phyloP scores from a whole-genome alignment of 2,329 filamentous ascomycete species.

The Phoma sp. region DNA sequence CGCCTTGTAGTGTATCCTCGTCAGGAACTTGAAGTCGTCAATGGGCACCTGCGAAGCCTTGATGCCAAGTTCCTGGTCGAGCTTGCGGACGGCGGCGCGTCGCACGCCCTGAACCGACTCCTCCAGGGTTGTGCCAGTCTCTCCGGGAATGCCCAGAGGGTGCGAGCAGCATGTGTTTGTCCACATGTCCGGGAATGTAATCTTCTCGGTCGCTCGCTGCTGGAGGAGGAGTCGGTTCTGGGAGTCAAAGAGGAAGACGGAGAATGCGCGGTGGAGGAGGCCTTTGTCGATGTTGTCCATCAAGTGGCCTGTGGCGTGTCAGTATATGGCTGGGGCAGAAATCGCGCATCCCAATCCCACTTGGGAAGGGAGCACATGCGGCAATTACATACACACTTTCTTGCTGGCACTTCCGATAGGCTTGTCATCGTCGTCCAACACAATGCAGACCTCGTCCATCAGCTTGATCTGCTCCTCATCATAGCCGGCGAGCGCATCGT shows the following conservation, averaged over 20 bases:
- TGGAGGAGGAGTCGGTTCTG: constrained; percentile 92
- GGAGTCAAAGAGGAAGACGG: constrained; percentile 95
- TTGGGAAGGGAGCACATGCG: constrained; percentile 6
- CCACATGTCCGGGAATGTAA: constrained; percentile 99
- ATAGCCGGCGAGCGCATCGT: constrained; percentile 81
- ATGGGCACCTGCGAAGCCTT: constrained; percentile 85
- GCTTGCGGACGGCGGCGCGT: constrained; percentile 88
- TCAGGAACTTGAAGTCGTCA: constrained; percentile 91
- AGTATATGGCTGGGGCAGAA: constrained; percentile 10
- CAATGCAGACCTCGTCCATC: constrained; percentile 99
- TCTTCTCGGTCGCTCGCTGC: constrained; percentile 95
- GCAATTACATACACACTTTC: constrained; percentile 78
- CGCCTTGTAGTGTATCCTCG: constrained; percentile 97
- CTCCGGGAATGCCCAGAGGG: constrained; percentile 86
- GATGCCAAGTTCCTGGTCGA: constrained; percentile 94
- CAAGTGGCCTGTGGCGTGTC: constrained; percentile 73
- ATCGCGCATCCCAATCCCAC: constrained; percentile 14
- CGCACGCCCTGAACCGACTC: constrained; percentile 86
- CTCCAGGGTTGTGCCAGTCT: constrained; percentile 82
- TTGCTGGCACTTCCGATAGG: constrained; percentile 97
- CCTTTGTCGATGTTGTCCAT: constrained; percentile 99
- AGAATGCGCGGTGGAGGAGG: constrained; percentile 95
- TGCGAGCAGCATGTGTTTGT: constrained; percentile 99
- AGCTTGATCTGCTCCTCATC: constrained; percentile 96
- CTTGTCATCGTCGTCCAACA: constrained; percentile 86